Percentiles rank a stretch among this genome's conserved stretches.
phyloP scores from a whole-genome alignment of 2,329 filamentous ascomycete genomes.

The Cordyceps cicadae region DNA sequence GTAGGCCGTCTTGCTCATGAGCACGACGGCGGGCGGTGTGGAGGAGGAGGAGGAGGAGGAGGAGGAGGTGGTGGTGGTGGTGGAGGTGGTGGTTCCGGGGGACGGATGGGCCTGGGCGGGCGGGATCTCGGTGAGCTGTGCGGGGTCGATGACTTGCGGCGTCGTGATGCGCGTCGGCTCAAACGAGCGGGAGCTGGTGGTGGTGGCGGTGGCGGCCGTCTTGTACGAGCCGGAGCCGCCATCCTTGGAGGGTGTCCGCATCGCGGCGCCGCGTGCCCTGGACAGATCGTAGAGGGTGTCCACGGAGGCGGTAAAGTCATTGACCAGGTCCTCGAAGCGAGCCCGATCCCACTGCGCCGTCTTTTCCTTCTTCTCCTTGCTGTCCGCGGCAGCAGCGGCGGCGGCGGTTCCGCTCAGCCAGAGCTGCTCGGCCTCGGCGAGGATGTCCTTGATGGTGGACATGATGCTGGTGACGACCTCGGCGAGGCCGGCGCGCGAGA shows the following conservation, averaged over 20 bases:
- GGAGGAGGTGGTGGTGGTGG: too few relatives aligned
- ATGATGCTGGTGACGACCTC: slow-evolving; percentile 73
- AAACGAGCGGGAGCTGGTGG: slow-evolving; percentile 43
- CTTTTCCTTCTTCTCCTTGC: slow-evolving; percentile 45
- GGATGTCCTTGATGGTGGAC: slow-evolving; percentile 70
- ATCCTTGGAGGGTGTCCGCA: slow-evolving; percentile 22
- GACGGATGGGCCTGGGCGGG: slow-evolving; percentile 4
- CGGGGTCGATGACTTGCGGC: slow-evolving; percentile 51
- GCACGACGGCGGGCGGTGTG: slow-evolving; percentile 37
- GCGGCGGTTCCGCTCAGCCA: slow-evolving; percentile 52
- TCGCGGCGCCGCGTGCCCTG: slow-evolving; percentile 44
- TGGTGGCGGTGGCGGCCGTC: slow-evolving; percentile 35
- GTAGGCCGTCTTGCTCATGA: slow-evolving; percentile 43
- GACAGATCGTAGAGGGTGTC: slow-evolving; percentile 74
- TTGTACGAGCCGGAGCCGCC: slow-evolving; percentile 23
- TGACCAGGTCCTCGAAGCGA: slow-evolving; percentile 67
- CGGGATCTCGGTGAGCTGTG: slow-evolving; percentile 36
- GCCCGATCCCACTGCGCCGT: slow-evolving; percentile 59
- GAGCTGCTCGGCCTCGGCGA: slow-evolving; percentile 67
- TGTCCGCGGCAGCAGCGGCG: slow-evolving; percentile 31
- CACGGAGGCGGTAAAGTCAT: slow-evolving; percentile 67
- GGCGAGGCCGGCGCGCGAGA: slow-evolving; percentile 65
- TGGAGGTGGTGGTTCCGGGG: too few relatives aligned
- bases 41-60: slow-evolving; percentile 12
- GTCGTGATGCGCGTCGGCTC: slow-evolving; percentile 54